Evolutionary conservation across 495 filamentous ascomycete genomes (phyloP), one percentile per base, ranked within the genome.

Genomic region (Cenococcum geophilum): DNA sequence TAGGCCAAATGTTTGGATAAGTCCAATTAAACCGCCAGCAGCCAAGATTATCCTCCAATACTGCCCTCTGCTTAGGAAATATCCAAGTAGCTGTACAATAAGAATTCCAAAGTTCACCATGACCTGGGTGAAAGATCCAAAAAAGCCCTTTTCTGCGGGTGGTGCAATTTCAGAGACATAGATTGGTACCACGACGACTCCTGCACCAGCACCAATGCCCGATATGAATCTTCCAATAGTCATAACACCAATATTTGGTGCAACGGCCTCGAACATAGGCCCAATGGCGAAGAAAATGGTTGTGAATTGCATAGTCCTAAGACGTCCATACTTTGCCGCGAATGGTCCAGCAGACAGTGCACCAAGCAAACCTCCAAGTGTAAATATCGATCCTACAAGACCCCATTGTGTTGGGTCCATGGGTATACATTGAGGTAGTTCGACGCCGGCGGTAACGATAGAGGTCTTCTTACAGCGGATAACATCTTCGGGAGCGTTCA

Each of bases 51-150:
- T 78, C 34, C 95, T 76, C 93, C 93, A 98, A 5, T 86, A 76
- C 34, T 80, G 82, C 4, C 80, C 87, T 61, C 82, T 76, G 74
- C 90, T 93, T 51, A 95, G 74, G 73, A 95, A 97, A 58, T 86
- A 92, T 0, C 93, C 93, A 50, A 97, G 76, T 0, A 85, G 76
- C 70, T 97, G 95, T 0, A 91, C 84, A 27, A 86, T 74, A 11
- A 98, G 71, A 53, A 98, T 97, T 14, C 93, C 93, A n/a, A 93
- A 75, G 67, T 97, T 97, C 71, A 92, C 90, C 76, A 89, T 91
- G 63, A 98, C 80, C 68, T 98, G 93, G 3, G 93, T 98, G 67
- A 95, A 85, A 16, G 87, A 85, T 8, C 95, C 93, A 69, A 96
- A 96, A 59, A 91, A 83, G 1, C 95, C 95, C 45, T 86, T 86